Percentiles rank a stretch among this genome's conserved stretches.
Evolutionary conservation across 305 asterid genomes (phyloP).

Genomic region (Fraxinus xanthoxyloides): DNA sequence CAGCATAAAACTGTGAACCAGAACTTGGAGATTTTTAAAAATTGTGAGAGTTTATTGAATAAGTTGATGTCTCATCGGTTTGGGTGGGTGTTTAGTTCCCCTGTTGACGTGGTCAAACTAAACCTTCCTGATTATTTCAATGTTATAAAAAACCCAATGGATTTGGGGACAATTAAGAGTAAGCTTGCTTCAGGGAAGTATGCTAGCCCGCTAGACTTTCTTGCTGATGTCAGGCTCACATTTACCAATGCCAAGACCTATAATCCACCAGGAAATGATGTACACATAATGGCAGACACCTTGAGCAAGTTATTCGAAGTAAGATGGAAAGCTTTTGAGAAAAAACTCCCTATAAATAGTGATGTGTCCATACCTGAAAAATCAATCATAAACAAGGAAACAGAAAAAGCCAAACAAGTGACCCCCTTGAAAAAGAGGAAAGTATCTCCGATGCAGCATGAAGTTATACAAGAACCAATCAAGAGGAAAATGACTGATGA

Average conservation of each 20-base stretch:
- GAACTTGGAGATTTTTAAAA: constrained; percentile 45
- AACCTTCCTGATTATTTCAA: constrained; percentile 70
- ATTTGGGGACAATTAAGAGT: constrained; percentile 70
- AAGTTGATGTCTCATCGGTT: constrained; percentile 60
- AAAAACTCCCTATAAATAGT: constrained; percentile 39
- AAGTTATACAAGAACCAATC: constrained; percentile 38
- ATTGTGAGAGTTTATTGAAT: constrained; percentile 69
- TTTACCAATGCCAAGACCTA: constrained; percentile 82
- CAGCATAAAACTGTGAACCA: constrained; percentile 30
- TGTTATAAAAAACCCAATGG: constrained; percentile 83
- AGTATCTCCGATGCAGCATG: constrained; percentile 47
- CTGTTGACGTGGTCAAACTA: constrained; percentile 70
- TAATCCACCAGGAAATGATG: constrained; percentile 69
- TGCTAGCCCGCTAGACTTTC: constrained; percentile 57
- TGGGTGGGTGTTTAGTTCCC: constrained; percentile 63
- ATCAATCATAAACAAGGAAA: constrained; percentile 40
- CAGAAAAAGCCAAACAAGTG: constrained; percentile 34
- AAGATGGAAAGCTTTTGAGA: constrained; percentile 68
- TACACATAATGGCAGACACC: constrained; percentile 56
- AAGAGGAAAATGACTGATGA: constrained; percentile 60
- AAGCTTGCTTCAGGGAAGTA: constrained; percentile 55
- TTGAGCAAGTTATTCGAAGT: constrained; percentile 62
- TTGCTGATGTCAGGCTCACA: constrained; percentile 72
- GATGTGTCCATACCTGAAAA: constrained; percentile 33
- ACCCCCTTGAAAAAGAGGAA: constrained; percentile 59